phyloP scores from a whole-genome alignment of 1,284 basidiomycete species.

The Tilletia walkeri region DNA sequence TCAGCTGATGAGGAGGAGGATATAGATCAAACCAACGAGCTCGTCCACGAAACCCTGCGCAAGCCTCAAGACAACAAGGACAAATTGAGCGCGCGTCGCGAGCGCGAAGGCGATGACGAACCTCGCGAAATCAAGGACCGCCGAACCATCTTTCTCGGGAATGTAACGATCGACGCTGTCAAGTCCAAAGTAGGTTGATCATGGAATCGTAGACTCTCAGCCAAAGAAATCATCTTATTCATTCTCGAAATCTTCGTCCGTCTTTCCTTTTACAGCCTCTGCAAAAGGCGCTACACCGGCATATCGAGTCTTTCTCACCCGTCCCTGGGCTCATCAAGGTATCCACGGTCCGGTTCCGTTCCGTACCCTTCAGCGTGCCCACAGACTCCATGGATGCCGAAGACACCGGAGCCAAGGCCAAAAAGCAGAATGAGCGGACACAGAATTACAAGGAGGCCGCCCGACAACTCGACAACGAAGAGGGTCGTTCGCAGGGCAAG shows the following conservation, averaged over 20 bases:
- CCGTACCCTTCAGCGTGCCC: constrained; percentile 54
- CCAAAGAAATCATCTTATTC: no score
- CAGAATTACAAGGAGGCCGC: constrained; percentile 67
- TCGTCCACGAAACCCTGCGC: constrained; percentile 2
- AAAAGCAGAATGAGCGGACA: constrained; percentile 58
- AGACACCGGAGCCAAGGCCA: constrained; percentile 51
- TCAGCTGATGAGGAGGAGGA: constrained; percentile 60
- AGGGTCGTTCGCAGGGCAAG: constrained; percentile 39
- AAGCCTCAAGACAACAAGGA: constrained; percentile 65
- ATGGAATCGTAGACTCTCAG: constrained; percentile 19
- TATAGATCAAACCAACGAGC: constrained; percentile 14
- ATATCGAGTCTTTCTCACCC: constrained; percentile 51
- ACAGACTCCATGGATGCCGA: constrained; percentile 41
- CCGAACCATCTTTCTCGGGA: constrained; percentile 90
- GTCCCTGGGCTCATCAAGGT: constrained; percentile 39
- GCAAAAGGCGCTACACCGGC: constrained; percentile 55
- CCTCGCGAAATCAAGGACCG: constrained; percentile 61
- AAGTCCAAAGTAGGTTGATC: constrained; percentile 66
- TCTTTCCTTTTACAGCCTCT: constrained; percentile 29
- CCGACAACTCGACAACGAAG: constrained; percentile 56
- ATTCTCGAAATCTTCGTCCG: neutral
- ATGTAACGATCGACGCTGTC: constrained; percentile 73
- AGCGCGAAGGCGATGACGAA: constrained; percentile 12
- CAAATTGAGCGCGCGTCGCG: constrained; percentile 63
- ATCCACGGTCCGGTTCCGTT: constrained; percentile 53